Conservation (phyloP, 352 stramenopile species). For the Halophytophthora polymorphica region DNA sequence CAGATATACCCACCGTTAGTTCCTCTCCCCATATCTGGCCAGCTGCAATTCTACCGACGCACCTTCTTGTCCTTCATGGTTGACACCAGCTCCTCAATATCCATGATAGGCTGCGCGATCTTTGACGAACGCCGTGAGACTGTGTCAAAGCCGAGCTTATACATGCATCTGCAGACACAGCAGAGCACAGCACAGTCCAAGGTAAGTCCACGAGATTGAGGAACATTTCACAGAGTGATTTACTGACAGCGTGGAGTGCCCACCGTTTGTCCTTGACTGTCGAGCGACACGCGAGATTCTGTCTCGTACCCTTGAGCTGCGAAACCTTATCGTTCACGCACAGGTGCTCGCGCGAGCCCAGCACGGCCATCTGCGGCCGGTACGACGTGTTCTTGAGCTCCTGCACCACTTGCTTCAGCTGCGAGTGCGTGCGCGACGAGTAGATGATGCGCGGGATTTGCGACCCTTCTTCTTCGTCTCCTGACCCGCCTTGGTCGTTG, state of each 20-base stretch:
- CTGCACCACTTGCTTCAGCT: slow-evolving; percentile 96
- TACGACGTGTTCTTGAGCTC: slow-evolving; percentile 97
- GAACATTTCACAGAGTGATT: too few species aligned
- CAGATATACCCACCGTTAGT: slow-evolving; percentile 1
- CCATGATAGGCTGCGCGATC: slow-evolving; percentile 84
- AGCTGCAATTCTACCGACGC: not conserved
- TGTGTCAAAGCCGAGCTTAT: slow-evolving; percentile 76
- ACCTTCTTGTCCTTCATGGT: slow-evolving; percentile 81
- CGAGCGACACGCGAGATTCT: slow-evolving; percentile 85
- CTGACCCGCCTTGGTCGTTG: slow-evolving; percentile 18
- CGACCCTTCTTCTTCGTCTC: slow-evolving; percentile 31
- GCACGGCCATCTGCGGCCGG: slow-evolving; percentile 77
- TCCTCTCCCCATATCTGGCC: slow-evolving; percentile 6
- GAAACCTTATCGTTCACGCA: slow-evolving; percentile 95
- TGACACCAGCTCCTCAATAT: slow-evolving; percentile 98
- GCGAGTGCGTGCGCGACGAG: slow-evolving; percentile 97
- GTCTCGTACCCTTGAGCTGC: slow-evolving; percentile 74
- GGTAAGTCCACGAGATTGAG: too few species aligned
- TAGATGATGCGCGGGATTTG: slow-evolving; percentile 95
- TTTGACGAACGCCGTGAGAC: slow-evolving; percentile 49
- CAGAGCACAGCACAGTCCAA: not conserved
- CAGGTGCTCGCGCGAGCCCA: slow-evolving; percentile 96
- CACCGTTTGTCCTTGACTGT: slow-evolving; percentile 90
- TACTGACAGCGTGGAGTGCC: slow-evolving; percentile 2
- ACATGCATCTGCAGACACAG: slow-evolving; percentile 45